Evolutionary conservation across 2,329 filamentous ascomycete genomes (phyloP), one percentile per base, ranked within the genome.

Genomic region (Aureobasidium sp.): DNA sequence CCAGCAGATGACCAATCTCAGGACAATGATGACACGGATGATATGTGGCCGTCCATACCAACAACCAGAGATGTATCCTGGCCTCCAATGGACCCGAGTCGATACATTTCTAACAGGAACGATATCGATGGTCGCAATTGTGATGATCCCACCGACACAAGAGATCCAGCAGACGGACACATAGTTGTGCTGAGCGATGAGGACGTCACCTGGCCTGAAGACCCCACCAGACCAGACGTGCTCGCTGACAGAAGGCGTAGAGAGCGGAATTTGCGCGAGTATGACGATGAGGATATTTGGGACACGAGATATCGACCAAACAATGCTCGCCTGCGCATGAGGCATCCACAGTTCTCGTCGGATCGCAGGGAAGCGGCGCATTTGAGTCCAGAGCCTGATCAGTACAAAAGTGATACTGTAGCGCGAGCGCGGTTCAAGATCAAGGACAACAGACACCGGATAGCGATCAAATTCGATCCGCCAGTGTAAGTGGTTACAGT

Each of bases 391-490:
- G 38, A 53, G 41, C 32, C 25, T 10, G 51, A 53, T 39, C 41
- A 34, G 19, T 25, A 37, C n/a, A 47, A 29, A 10, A 39, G 22
- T 12, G 38, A 55, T 19, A 34, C 30, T 63, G 66, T 68, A 6
- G 65, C 61, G 4, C 82, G 89, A 67, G 88, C 89, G 2, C 80
- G 81, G 24, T 96, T 97, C 70, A 86, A 84, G 64, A 94, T 96
- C 53, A 84, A 86, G 63, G 81, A 83, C 66, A 80, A 85, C 61
- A 90, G 89, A 72, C 88, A 82, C 71, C 89, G 85, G 68, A 91
- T 93, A 61, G 90, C 85, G 12, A 86, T 97, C 62, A 84, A 81
- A 55, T 96, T 97, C 61, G 81, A 90, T 61, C 86, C 88, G 54
- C 85, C 86, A 0, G 79, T 93, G 56, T 79, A 70, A 67, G 77